Conservation (phyloP, 208 protist genomes). For the Trypanosoma melophagium region DNA sequence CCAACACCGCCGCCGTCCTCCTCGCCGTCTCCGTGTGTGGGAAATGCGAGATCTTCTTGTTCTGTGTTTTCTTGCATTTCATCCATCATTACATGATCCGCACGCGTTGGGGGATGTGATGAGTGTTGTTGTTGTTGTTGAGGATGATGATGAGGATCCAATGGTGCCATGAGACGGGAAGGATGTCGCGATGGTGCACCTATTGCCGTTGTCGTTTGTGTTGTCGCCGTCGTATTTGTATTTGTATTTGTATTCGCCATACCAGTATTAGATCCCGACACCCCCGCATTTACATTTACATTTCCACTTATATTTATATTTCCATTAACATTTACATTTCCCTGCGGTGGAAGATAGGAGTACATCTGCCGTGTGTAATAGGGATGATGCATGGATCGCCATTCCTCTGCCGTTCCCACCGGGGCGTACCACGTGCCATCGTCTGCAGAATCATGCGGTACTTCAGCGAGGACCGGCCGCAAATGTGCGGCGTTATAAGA, state of each 20-base stretch:
- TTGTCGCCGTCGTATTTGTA: not conserved
- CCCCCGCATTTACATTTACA: not conserved
- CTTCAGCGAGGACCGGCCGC: constrained; percentile 20
- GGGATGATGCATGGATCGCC: not conserved
- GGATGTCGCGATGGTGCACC: too few species aligned
- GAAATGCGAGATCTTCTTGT: too few species aligned
- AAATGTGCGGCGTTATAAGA: not conserved
- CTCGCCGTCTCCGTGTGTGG: not conserved
- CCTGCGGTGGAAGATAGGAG: not conserved
- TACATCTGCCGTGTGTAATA: not conserved
- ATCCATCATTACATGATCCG: not conserved
- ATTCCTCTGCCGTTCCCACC: not conserved
- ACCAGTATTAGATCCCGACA: too few species aligned
- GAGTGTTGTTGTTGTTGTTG: not conserved
- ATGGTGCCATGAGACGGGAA: too few species aligned
- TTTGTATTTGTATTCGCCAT: too few species aligned
- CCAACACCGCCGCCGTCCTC: not conserved
- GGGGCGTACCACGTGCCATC: constrained; percentile 25
- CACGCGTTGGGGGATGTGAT: not conserved
- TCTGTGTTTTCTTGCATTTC: not conserved
- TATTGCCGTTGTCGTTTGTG: not conserved
- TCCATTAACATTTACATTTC: not conserved
- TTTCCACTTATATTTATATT: not conserved
- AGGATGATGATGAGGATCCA: not conserved
- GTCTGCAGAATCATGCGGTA: constrained; percentile 19